Conservation (phyloP, 306 rosid genomes). For the Casuarina equisetifolia region DNA sequence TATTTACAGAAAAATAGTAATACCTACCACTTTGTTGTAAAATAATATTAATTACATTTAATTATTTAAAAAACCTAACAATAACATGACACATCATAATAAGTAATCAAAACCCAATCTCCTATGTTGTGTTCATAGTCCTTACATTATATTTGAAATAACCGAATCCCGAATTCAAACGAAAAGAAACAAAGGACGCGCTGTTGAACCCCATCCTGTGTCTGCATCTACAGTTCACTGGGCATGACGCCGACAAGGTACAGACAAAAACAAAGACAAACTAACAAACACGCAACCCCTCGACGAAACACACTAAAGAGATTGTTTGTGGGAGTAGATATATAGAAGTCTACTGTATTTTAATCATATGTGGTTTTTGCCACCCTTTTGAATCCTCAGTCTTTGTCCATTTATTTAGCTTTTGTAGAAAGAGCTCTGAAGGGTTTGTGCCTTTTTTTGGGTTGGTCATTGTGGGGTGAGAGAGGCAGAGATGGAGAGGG, state of each 20-base stretch:
- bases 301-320: not conserved
- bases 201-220: not conserved
- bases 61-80: no score
- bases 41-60: no score
- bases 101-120: no score
- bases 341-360: not conserved
- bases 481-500: slow-evolving; percentile 47
- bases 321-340: not conserved
- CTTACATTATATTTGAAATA: no score
- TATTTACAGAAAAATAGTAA: no score
- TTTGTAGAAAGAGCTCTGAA: slow-evolving; percentile 6
- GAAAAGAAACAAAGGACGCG: no score
- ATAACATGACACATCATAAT: no score
- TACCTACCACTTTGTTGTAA: no score
- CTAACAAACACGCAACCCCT: not conserved
- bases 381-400: not conserved
- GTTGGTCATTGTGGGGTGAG: slow-evolving; percentile 1
- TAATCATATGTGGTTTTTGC: not conserved
- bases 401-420: not conserved
- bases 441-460: not conserved
- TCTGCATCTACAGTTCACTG: not conserved
- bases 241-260: not conserved
- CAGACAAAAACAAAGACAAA: not conserved
- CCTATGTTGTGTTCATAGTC: no score
- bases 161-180: no score